Base-by-base conservation (phyloP, 1,284 basidiomycete genomes). In the Apiotrichum brassicae region DNA sequence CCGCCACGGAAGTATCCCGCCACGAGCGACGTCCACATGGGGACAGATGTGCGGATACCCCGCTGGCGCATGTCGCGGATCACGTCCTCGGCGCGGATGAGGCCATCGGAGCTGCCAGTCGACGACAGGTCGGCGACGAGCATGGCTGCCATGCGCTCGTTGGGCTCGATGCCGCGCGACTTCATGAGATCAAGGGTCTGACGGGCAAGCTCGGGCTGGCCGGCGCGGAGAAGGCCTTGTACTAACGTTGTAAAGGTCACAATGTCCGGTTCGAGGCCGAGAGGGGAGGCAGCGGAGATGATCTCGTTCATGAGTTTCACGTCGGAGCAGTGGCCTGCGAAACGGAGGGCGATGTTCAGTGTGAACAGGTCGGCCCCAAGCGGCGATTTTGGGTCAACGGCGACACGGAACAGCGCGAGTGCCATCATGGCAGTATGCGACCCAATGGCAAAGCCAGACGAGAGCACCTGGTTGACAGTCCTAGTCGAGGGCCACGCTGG, bases 231-330 rank as follows among this genome's bases (percentile, higher is more conserved):
- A 49, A 91, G 66, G 1, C 85, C 84, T 22, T 83, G 80, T 12
- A 91, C 80, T 24, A 92, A 77, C 4, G 82, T 86, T 3, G 87
- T 86, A 67, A 83, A 92, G 0, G 84, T 90, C 68, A 84, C 81
- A 5, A 84, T 80, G 62, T 92, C 87, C 8, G 86, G 86, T 11
- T 68, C 60, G 28, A 90, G 62, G 0, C 76, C 77, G 2, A 59
- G 56, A 20, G 71, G 74, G 4, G 74, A 69, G 19, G 76, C 72
- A 71, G 89, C 80, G 37, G 73, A 71, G 50, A 80, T 77, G 20
- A 92, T 70, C 19, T 80, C 53, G 14, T 81, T 81, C 54, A 91
- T 71, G 66, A 6, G 72, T 49, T 78, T 77, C 60, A 87, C 77
- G 61, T 90, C 79, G 20, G 76, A 77, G 37, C 74, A 77, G 38